Conservation (phyloP, 345 rosid genomes). For the Eucalyptus erythrocorys region DNA sequence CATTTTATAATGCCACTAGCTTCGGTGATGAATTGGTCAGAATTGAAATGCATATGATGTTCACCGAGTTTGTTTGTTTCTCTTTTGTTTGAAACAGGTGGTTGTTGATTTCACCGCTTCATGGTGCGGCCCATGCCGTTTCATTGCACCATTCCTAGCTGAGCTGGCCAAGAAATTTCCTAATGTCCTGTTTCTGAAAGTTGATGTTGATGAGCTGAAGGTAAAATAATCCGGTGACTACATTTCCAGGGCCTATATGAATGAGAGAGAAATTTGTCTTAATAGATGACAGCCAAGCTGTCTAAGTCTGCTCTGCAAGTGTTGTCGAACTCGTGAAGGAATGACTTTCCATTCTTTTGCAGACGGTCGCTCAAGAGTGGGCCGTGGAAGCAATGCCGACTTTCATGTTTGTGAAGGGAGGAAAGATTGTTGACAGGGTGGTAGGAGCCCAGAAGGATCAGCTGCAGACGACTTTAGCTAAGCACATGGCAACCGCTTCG, state of each 20-base stretch:
- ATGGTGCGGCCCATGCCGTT: slow-evolving; percentile 79
- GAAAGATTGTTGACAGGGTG: slow-evolving; percentile 60
- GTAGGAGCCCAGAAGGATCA: slow-evolving; percentile 76
- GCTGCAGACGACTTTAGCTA: slow-evolving; percentile 44
- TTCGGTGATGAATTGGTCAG: background rate
- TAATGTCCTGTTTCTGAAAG: slow-evolving; percentile 48
- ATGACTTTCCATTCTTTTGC: background rate
- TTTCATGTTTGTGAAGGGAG: slow-evolving; percentile 59
- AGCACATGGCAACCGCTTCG: slow-evolving; percentile 38
- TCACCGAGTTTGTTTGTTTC: background rate
- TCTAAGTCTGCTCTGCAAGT: background rate
- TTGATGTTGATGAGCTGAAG: slow-evolving; percentile 68
- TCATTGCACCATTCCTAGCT: slow-evolving; percentile 53
- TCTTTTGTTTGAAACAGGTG: slow-evolving; percentile 17
- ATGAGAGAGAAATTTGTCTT: background rate
- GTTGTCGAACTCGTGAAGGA: background rate
- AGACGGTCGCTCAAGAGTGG: slow-evolving; percentile 63
- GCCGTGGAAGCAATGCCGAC: slow-evolving; percentile 79
- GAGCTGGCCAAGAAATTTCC: slow-evolving; percentile 65
- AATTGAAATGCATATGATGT: background rate
- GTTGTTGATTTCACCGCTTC: slow-evolving; percentile 82
- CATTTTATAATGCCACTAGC: background rate
- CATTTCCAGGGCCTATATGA: background rate
- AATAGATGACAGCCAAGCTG: background rate
- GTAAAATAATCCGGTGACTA: slow-evolving; percentile 3